These are phyloP conservation scores for Davidsoniella eucalypti DNA, from an alignment of 2,329 filamentous ascomycete genomes.

Conservation along the genomic window DNA sequence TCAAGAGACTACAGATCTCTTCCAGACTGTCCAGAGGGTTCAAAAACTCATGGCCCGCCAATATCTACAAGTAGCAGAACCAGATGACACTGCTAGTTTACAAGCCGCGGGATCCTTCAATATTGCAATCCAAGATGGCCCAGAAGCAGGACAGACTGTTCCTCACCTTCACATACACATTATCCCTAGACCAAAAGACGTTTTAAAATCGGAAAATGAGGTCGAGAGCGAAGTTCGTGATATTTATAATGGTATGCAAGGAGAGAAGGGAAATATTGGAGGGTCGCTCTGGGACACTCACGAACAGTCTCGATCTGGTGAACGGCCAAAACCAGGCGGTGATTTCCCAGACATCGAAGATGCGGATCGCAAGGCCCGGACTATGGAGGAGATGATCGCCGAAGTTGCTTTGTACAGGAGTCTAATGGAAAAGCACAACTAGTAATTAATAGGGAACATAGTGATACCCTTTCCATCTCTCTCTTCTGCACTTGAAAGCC, in stretches of 20 bases:
- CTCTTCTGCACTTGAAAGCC: background rate
- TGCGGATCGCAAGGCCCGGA: conserved; percentile 48
- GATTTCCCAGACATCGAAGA: conserved; percentile 57
- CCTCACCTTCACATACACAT: conserved; percentile 87
- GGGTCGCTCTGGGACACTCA: conserved; percentile 44
- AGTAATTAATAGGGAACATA: background rate
- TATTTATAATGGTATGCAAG: conserved; percentile 70
- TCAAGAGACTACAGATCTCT: conserved; percentile 64
- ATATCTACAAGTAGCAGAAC: conserved; percentile 27
- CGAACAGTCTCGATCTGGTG: conserved; percentile 15
- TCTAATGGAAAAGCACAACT: conserved; percentile 21
- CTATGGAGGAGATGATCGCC: conserved; percentile 56
- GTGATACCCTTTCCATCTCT: background rate
- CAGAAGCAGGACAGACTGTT: conserved; percentile 82
- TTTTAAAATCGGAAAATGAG: conserved; percentile 21
- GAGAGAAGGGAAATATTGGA: conserved; percentile 70
- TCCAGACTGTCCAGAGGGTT: conserved; percentile 69
- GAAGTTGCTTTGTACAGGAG: conserved; percentile 55
- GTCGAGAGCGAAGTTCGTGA: conserved; percentile 40
- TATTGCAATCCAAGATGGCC: conserved; percentile 86
- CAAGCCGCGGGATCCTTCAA: conserved; percentile 61
- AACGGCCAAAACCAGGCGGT: conserved; percentile 33
- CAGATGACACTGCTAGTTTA: conserved; percentile 20
- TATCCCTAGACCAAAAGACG: conserved; percentile 53
- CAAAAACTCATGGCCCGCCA: conserved; percentile 53